phyloP scores from a whole-genome alignment of 129 eudicot genomes.

The Apium graveolens region DNA sequence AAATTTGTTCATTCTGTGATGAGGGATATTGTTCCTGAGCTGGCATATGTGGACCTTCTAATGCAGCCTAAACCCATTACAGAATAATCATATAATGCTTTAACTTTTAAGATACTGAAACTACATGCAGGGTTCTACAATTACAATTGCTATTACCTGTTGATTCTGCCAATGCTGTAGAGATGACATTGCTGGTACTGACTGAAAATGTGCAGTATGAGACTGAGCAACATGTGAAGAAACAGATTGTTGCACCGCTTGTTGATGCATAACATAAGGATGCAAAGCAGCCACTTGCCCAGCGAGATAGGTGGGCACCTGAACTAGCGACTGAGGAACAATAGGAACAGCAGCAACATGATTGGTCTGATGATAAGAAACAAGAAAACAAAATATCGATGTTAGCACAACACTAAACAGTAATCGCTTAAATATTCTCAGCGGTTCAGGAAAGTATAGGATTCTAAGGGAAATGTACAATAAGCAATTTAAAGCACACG shows the following conservation, averaged over 20 bases:
- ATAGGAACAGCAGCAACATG: conserved; percentile 35
- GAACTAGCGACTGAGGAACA: conserved; percentile 65
- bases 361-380: conserved; percentile 35
- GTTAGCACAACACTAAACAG: neutral
- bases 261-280: conserved; percentile 87
- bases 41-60: conserved; percentile 49
- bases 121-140: neutral
- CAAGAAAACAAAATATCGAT: neutral
- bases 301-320: conserved; percentile 73
- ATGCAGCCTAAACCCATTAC: conserved; percentile 33
- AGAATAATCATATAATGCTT: neutral
- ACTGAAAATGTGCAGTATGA: conserved; percentile 54
- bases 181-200: conserved; percentile 51
- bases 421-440: neutral
- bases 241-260: conserved; percentile 54
- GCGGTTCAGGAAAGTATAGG: neutral
- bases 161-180: conserved; percentile 68
- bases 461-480: neutral
- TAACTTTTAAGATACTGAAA: neutral
- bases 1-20: conserved; percentile 45
- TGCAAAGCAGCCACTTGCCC: conserved; percentile 71
- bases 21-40: conserved; percentile 39
- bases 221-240: conserved; percentile 67
- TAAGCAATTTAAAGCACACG: neutral
- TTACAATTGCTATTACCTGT: conserved; percentile 43